phyloP scores from a whole-genome alignment of 768 basidiomycete genomes.

The Leccinum variicolor region DNA sequence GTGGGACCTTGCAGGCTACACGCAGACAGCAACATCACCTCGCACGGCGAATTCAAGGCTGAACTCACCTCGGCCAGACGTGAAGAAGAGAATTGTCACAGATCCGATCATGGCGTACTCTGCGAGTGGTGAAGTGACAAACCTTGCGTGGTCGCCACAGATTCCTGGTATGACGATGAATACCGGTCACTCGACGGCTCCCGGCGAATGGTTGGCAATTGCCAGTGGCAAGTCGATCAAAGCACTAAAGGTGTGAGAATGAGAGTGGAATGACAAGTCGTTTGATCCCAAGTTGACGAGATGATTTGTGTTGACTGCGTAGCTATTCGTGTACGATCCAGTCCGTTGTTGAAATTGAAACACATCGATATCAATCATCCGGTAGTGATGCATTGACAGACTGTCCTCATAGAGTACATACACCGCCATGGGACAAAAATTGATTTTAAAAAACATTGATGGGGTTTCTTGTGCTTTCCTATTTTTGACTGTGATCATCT shows the following conservation, averaged over 20 bases:
- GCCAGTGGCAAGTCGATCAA: slow-evolving; percentile 80
- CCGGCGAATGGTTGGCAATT: slow-evolving; percentile 86
- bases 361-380: too few relatives aligned
- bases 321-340: not conserved
- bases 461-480: not conserved
- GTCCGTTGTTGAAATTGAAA: not conserved
- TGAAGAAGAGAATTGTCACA: slow-evolving; percentile 67
- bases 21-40: slow-evolving; percentile 62
- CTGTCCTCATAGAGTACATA: too few relatives aligned
- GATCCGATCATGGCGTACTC: slow-evolving; percentile 87
- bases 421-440: too few relatives aligned
- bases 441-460: not conserved
- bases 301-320: not conserved
- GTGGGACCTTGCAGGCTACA: slow-evolving; percentile 79
- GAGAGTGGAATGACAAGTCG: not conserved
- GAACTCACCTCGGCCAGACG: slow-evolving; percentile 79
- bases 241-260: slow-evolving; percentile 68
- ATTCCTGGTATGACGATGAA: slow-evolving; percentile 76
- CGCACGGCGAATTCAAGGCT: slow-evolving; percentile 66
- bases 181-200: slow-evolving; percentile 66
- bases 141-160: slow-evolving; percentile 85
- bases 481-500: not conserved
- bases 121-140: slow-evolving; percentile 73
- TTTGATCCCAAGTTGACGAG: not conserved
- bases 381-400: not conserved